A percentile compares a stretch with the other conserved stretches of the same genome.
These are phyloP conservation scores for Dothistroma septosporum DNA, from an alignment of 2,329 filamentous ascomycete genomes.

Conservation along the genomic window DNA sequence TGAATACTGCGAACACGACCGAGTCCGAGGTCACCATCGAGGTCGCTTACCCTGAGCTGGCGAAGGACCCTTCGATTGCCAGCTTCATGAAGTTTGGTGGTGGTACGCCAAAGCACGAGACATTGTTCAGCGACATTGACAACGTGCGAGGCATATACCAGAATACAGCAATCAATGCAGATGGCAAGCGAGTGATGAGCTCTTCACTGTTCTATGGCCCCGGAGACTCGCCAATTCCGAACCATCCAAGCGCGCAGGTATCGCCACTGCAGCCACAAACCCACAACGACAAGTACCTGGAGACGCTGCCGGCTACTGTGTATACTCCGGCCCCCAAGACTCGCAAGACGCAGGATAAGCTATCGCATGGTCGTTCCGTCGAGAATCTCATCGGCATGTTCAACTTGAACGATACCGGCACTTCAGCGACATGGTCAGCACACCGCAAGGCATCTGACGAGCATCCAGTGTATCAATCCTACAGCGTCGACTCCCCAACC, in stretches of 20 bases:
- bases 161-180: neutral
- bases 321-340: neutral
- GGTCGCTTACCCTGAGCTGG: constrained; percentile 22
- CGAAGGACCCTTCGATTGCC: constrained; percentile 21
- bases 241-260: constrained; percentile 8
- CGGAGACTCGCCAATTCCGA: neutral
- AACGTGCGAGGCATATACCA: neutral
- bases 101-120: neutral
- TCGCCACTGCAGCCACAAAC: constrained; percentile 5
- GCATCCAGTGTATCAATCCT: neutral
- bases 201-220: neutral
- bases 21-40: constrained; percentile 17
- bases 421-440: neutral
- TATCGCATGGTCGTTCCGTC: neutral
- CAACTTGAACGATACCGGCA: neutral
- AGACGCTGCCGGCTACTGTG: constrained; percentile 2
- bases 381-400: neutral
- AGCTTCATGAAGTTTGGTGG: constrained; percentile 13
- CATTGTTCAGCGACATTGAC: neutral
- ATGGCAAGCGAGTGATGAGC: neutral
- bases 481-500: neutral
- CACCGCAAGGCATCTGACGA: neutral
- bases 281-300: neutral
- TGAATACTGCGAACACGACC: constrained; percentile 9
- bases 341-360: neutral